These are phyloP conservation scores for Musa balbisiana DNA, from an alignment of 202 grass and related monocot species.

Conservation along the genomic window DNA sequence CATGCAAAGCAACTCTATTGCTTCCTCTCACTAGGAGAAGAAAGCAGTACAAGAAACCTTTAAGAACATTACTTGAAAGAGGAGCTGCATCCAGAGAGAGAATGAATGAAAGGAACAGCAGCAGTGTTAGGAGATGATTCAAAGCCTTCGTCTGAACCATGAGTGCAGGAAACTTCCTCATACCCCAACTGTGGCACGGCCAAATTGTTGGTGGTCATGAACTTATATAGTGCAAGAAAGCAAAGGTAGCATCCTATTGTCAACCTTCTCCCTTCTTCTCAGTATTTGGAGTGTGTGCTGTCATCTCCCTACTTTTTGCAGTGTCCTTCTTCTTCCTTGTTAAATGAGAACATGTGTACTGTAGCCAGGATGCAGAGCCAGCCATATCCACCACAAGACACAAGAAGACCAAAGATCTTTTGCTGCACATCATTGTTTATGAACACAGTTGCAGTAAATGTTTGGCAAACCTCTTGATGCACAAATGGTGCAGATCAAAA, in stretches of 20 bases:
- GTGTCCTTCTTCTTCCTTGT: too few relatives aligned
- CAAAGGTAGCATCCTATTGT: conserved; percentile 2
- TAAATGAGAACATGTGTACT: too few relatives aligned
- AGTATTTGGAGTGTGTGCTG: neutral
- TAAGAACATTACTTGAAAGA: conserved; percentile 17
- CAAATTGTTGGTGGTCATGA: neutral
- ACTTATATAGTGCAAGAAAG: conserved; percentile 21
- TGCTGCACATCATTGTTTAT: conserved; percentile 2
- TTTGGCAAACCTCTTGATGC: neutral
- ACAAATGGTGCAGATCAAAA: conserved; percentile 3
- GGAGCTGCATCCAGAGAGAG: conserved; percentile 20
- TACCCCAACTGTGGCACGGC: neutral
- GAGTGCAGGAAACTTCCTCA: neutral
- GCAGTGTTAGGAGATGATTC: conserved; percentile 20
- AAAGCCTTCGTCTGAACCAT: conserved; percentile 30
- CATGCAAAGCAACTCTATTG: conserved; percentile 1
- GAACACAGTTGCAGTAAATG: neutral
- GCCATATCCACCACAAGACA: neutral
- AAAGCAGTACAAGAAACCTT: neutral
- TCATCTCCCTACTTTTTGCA: neutral
- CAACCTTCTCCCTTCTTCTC: conserved; percentile 10
- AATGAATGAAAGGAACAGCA: conserved; percentile 31
- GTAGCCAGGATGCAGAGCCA: too few relatives aligned
- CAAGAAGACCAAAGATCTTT: neutral
- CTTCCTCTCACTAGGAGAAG: neutral